Percentiles rank a stretch among this genome's conserved stretches.
These are phyloP conservation scores for Boletus vermiculosoides DNA, from an alignment of 768 basidiomycete genomes.

Conservation along the genomic window DNA sequence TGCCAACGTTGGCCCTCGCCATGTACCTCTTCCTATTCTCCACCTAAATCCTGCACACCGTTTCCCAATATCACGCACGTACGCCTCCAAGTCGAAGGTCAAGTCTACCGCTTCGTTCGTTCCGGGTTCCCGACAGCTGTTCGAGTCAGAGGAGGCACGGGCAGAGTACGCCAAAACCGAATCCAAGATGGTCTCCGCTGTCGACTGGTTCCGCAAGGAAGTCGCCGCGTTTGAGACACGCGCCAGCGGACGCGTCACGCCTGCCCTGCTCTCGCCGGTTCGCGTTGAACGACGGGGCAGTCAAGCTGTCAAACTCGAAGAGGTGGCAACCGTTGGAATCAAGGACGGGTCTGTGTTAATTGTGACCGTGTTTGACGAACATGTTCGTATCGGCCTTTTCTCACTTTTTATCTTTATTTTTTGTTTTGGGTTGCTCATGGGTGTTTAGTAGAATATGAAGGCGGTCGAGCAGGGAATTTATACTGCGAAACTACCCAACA, in stretches of 20 bases:
- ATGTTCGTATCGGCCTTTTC: slow-evolving; percentile 45
- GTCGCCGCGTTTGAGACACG: slow-evolving; percentile 70
- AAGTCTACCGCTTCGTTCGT: slow-evolving; percentile 59
- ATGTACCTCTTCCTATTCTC: neutral
- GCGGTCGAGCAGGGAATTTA: slow-evolving; percentile 73
- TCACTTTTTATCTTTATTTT: slow-evolving; percentile 4
- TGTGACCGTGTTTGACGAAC: slow-evolving; percentile 75
- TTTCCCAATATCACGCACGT: slow-evolving; percentile 15
- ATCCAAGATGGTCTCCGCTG: slow-evolving; percentile 56
- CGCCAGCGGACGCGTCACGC: slow-evolving; percentile 74
- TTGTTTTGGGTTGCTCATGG: slow-evolving; percentile 9
- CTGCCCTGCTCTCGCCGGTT: slow-evolving; percentile 67
- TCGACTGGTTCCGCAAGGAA: slow-evolving; percentile 79
- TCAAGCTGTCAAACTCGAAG: slow-evolving; percentile 51
- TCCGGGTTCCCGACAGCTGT: slow-evolving; percentile 64
- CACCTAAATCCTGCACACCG: neutral
- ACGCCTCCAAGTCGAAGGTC: slow-evolving; percentile 30
- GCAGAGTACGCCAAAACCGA: slow-evolving; percentile 64
- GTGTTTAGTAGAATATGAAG: slow-evolving; percentile 64
- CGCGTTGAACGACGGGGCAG: slow-evolving; percentile 49
- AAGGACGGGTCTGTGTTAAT: slow-evolving; percentile 72
- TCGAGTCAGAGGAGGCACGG: slow-evolving; percentile 51
- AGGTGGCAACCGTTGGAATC: slow-evolving; percentile 78
- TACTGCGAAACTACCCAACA: slow-evolving; percentile 68
- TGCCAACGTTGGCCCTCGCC: neutral